Evolutionary conservation across 148 eudicot species (phyloP).

Genomic region (Heliosperma pusillum): DNA sequence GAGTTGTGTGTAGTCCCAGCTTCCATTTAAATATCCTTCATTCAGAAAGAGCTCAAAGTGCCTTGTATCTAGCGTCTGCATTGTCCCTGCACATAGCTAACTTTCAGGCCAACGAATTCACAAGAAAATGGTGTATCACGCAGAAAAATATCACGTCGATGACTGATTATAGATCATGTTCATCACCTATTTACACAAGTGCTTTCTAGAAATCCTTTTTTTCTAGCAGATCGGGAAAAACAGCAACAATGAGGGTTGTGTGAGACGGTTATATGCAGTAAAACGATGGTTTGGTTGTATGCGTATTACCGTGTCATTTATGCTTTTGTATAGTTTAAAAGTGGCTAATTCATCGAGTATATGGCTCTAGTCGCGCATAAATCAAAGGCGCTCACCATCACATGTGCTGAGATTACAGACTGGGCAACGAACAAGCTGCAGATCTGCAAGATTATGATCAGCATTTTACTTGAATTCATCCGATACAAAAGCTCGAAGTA

Average conservation of each 20-base stretch:
- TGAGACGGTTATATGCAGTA: too few species aligned
- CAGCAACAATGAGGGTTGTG: too few species aligned
- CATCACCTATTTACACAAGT: too few species aligned
- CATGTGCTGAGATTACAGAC: constrained; percentile 88
- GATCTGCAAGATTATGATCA: constrained; percentile 45
- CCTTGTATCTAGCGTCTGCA: constrained; percentile 89
- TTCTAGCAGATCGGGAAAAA: too few species aligned
- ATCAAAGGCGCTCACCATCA: constrained; percentile 60
- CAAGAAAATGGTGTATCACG: neutral
- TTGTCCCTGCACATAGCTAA: constrained; percentile 55
- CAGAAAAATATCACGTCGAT: too few species aligned
- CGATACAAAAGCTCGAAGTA: neutral
- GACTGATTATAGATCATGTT: too few species aligned
- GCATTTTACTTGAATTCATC: neutral
- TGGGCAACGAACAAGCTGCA: constrained; percentile 95
- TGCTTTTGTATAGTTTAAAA: too few species aligned
- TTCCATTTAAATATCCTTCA: constrained; percentile 57
- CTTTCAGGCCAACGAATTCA: neutral
- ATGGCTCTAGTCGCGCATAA: neutral
- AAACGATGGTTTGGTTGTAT: too few species aligned
- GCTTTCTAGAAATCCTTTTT: too few species aligned
- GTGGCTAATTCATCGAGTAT: neutral
- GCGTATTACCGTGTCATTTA: too few species aligned
- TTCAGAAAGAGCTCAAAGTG: constrained; percentile 80
- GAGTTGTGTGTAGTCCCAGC: constrained; percentile 66